phyloP scores from a whole-genome alignment of 2,329 filamentous ascomycete genomes.

The Colletotrichum gloeosporioides region DNA sequence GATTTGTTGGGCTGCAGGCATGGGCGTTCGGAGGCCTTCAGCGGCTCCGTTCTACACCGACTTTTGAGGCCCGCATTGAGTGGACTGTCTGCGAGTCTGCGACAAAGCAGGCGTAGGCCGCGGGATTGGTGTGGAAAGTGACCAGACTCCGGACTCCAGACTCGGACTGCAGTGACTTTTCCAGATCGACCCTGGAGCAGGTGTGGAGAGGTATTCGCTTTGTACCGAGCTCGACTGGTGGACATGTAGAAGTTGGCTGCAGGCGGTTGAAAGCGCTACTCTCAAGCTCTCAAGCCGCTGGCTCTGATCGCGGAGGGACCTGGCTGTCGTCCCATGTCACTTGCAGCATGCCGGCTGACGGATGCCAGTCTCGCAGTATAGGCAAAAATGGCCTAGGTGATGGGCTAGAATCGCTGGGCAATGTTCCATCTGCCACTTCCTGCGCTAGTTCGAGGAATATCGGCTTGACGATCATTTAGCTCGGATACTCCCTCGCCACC shows the following conservation, averaged over 20 bases:
- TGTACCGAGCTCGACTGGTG: not conserved
- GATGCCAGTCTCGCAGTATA: not conserved
- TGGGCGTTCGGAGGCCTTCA: conserved; percentile 3
- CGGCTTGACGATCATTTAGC: conserved; percentile 17
- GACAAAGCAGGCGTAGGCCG: conserved; percentile 8
- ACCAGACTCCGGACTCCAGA: conserved; percentile 4
- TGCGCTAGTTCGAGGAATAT: conserved; percentile 6
- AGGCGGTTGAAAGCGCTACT: not conserved
- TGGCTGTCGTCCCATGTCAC: conserved; percentile 21
- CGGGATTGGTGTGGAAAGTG: conserved; percentile 7
- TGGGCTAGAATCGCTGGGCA: conserved; percentile 14
- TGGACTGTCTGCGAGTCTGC: conserved; percentile 21
- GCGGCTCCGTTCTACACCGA: conserved; percentile 23
- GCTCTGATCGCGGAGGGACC: not conserved
- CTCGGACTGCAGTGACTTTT: conserved; percentile 6
- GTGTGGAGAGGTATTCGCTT: not conserved
- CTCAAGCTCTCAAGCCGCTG: not conserved
- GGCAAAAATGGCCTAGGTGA: not conserved
- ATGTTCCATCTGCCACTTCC: conserved; percentile 6
- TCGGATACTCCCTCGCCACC: conserved; percentile 17
- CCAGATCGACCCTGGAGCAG: not conserved
- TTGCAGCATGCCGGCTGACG: conserved; percentile 16
- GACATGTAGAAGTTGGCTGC: not conserved
- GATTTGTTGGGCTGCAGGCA: conserved; percentile 20
- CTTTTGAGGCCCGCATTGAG: conserved; percentile 25